A percentile compares a stretch with the other conserved stretches of the same genome.
phyloP scores from a whole-genome alignment of 2,329 filamentous ascomycete species.

The Verticillium dahliae region DNA sequence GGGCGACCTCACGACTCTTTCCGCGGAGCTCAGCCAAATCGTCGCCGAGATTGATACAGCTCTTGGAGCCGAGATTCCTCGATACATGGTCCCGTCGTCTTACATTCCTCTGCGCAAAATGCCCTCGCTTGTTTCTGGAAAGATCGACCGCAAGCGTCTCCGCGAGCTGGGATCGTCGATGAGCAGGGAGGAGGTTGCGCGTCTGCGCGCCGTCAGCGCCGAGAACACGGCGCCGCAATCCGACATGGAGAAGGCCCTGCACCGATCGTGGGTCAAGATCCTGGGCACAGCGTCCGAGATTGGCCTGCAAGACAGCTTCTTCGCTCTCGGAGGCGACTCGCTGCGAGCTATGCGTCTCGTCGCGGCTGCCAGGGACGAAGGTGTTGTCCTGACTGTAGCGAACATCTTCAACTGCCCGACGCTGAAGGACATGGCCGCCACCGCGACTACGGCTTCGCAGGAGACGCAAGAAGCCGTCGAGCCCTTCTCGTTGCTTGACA shows the following conservation, averaged over 20 bases:
- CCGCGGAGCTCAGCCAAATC: conserved; percentile 21
- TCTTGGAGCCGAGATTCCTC: conserved; percentile 27
- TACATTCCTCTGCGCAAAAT: conserved; percentile 38
- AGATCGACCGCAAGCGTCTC: conserved; percentile 42
- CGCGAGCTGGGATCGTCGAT: conserved; percentile 35
- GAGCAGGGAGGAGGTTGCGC: conserved; percentile 31
- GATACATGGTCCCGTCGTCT: conserved; percentile 42
- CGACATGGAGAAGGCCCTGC: conserved; percentile 28
- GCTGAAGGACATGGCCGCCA: conserved; percentile 35
- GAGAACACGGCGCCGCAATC: conserved; percentile 29
- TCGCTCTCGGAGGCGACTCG: conserved; percentile 43
- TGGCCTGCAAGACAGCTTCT: conserved; percentile 35
- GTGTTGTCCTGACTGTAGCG: conserved; percentile 34
- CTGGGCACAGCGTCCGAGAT: conserved; percentile 26
- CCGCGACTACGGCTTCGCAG: conserved; percentile 20
- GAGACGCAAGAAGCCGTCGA: conserved; percentile 18
- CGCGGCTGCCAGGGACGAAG: conserved; percentile 30
- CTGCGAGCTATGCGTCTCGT: conserved; percentile 45
- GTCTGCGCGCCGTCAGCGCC: conserved; percentile 21
- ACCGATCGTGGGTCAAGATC: conserved; percentile 28
- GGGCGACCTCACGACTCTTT: conserved; percentile 19
- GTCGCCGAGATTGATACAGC: conserved; percentile 22
- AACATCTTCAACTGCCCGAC: conserved; percentile 38
- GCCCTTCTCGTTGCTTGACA: conserved; percentile 32
- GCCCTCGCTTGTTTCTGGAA: conserved; percentile 40